phyloP scores from a whole-genome alignment of 1,284 basidiomycete genomes.

The Golubevia sp. region DNA sequence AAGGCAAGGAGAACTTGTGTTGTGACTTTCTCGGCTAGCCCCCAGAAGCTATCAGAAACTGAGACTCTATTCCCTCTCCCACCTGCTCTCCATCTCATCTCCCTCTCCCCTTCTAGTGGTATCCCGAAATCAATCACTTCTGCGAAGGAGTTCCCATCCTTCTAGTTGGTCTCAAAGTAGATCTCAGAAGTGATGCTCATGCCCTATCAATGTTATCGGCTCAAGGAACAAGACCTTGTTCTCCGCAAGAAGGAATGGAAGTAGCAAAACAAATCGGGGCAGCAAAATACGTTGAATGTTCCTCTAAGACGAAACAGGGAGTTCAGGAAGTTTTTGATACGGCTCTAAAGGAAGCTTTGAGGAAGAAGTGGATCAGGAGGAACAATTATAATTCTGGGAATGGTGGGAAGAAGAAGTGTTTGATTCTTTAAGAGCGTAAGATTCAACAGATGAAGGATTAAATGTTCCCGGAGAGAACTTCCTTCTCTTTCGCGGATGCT shows the following conservation, averaged over 20 bases:
- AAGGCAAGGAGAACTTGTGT: background rate
- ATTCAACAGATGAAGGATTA: too few relatives aligned
- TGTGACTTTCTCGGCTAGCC: background rate
- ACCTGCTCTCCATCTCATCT: background rate
- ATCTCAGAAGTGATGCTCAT: conserved; percentile 83
- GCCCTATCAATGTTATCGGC: conserved; percentile 89
- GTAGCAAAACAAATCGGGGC: conserved; percentile 86
- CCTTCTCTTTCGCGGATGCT: too few relatives aligned
- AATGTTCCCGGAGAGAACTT: too few relatives aligned
- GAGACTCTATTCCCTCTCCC: conserved; percentile 15
- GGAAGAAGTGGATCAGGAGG: conserved; percentile 38
- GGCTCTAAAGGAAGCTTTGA: conserved; percentile 85
- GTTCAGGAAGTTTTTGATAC: conserved; percentile 91
- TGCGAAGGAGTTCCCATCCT: conserved; percentile 91
- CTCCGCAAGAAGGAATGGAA: conserved; percentile 66
- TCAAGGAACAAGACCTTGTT: conserved; percentile 84
- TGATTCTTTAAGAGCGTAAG: conserved; percentile 69
- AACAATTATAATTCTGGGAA: conserved; percentile 21
- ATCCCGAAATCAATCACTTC: conserved; percentile 95
- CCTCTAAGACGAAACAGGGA: conserved; percentile 84
- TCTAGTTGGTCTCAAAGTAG: conserved; percentile 90
- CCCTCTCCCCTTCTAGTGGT: too few relatives aligned
- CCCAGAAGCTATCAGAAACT: conserved; percentile 48
- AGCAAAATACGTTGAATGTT: conserved; percentile 87
- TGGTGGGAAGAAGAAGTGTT: conserved; percentile 72